Base-by-base conservation (phyloP, 148 eudicot genomes). In the Silene latifolia region DNA sequence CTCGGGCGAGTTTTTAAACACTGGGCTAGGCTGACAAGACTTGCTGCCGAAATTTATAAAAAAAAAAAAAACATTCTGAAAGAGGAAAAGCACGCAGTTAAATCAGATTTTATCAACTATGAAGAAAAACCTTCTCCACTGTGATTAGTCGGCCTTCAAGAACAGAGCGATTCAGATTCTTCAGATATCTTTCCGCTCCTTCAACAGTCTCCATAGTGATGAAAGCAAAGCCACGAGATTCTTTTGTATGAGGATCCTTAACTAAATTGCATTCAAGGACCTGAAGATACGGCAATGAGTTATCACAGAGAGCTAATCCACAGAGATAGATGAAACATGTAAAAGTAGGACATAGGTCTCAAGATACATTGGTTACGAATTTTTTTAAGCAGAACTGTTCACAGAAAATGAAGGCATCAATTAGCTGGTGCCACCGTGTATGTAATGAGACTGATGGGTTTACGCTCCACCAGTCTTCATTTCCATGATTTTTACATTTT, bases 101-200 rank as follows among this genome's bases (percentile, higher is more conserved):
- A 56, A 63, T 63, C 47, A n/a, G 24, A 73, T 25, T 53, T 54
- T 67, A 75, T 46, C 42, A 4, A 47, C 60, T 23, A 59, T 24
- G 21, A 69, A 67, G 27, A 72, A 54, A 59, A 86, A 89, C 93
- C 93, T 83, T 87, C 72, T 89, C 89, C 69, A 87, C 88, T 6
- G 96, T 86, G 72, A 91, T 79, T 71, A 87, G 79, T 77, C 96
- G 89, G 25, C 93, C 96, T 84, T 91, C 96, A 47, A 91, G 91
- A 71, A 89, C 93, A 51, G 96, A 63, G 44, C 87, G 96, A 75
- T 91, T 82, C n/a, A n/a, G 88, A 81, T 87, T 74, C 82, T 91
- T 89, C 53, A 91, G 77, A 79, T 93, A 91, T 53, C 86, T 85
- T 4, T 87, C 82, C 6, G 93, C 96, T 84, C 85, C 88, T 69